Conservation (phyloP, 352 stramenopile species). For the Phytophthora europaea region DNA sequence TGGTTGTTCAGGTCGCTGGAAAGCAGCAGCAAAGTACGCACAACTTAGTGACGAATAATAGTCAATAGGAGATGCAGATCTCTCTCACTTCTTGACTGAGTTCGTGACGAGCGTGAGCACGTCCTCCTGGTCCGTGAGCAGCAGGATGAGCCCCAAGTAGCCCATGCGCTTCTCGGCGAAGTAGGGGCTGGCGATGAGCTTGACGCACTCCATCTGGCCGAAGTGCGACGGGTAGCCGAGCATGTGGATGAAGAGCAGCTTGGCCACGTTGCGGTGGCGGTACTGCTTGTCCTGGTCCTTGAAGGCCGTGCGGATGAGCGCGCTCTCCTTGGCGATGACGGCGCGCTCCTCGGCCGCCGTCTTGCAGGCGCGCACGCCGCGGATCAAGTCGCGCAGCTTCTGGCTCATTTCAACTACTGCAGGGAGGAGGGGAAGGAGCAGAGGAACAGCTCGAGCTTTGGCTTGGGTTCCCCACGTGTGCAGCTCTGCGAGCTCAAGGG, state of each 20-base stretch:
- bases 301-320: conserved; percentile 99
- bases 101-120: conserved; percentile 99
- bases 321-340: conserved; percentile 99
- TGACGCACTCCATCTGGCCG: conserved; percentile 99
- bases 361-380: conserved; percentile 98
- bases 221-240: conserved; percentile 99
- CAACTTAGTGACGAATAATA: neutral
- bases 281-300: conserved; percentile 98
- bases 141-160: conserved; percentile 97
- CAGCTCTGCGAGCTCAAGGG: conserved; percentile 28
- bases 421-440: neutral
- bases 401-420: conserved; percentile 91
- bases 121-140: conserved; percentile 98
- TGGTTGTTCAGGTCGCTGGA: conserved; percentile 93
- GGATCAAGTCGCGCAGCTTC: conserved; percentile 99
- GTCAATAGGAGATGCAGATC: neutral
- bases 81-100: conserved; percentile 97
- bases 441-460: conserved; percentile 15
- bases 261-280: conserved; percentile 99
- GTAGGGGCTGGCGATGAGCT: conserved; percentile 98
- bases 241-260: conserved; percentile 99
- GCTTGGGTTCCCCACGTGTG: conserved; percentile 27
- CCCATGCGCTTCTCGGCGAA: conserved; percentile 99
- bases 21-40: neutral
- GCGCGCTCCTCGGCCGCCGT: conserved; percentile 98